Conservation (phyloP, 441 rosid species). For the Lepidium campestre region DNA sequence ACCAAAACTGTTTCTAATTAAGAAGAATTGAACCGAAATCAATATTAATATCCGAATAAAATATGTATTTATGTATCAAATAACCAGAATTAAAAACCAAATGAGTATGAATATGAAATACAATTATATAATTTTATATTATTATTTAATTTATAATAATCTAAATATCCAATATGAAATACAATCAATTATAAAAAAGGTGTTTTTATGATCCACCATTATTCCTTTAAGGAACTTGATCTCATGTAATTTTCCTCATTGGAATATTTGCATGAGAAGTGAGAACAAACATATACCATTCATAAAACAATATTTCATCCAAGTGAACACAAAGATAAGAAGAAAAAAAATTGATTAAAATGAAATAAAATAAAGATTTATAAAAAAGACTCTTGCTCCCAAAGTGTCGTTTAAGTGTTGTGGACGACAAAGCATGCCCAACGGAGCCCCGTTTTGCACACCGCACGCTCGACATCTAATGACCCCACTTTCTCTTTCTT, state of each 20-base stretch:
- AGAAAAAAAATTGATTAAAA: neutral
- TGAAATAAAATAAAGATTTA: neutral
- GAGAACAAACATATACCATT: neutral
- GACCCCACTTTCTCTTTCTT: neutral
- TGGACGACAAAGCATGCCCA: conserved; percentile 29
- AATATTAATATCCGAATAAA: too few species aligned
- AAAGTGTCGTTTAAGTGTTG: conserved; percentile 16
- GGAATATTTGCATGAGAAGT: neutral
- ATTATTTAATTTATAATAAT: too few species aligned
- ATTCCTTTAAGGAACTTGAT: too few species aligned
- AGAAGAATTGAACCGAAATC: too few species aligned
- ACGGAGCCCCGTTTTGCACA: conserved; percentile 24
- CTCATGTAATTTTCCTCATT: neutral
- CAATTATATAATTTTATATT: too few species aligned
- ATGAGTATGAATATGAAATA: too few species aligned
- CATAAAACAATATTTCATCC: neutral
- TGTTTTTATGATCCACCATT: neutral
- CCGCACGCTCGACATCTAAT: conserved; percentile 28
- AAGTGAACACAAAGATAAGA: neutral
- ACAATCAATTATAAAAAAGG: too few species aligned
- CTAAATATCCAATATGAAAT: too few species aligned
- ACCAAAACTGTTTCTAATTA: too few species aligned
- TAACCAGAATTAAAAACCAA: too few species aligned
- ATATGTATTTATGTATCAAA: too few species aligned
- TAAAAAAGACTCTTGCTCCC: conserved; percentile 1